Percentiles rank a stretch among this genome's conserved stretches.
Evolutionary conservation across 805 yeast genomes (phyloP).

Genomic region (Huiozyma sinensis): DNA sequence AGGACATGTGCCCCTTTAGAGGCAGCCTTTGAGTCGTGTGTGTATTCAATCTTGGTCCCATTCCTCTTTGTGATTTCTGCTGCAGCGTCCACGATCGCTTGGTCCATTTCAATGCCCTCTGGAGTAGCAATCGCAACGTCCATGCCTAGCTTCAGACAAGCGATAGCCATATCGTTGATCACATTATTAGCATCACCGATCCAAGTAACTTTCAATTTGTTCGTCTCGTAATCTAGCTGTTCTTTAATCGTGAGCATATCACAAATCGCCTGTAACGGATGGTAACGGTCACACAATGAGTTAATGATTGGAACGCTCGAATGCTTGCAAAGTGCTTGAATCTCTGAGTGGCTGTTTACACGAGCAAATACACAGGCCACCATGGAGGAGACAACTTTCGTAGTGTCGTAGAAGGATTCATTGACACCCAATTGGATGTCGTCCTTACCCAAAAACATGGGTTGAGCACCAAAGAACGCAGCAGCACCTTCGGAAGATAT

Average conservation of each 20-base stretch:
- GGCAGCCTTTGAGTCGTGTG: constrained; percentile 69
- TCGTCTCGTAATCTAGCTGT: constrained; percentile 25
- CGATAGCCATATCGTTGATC: constrained; percentile 84
- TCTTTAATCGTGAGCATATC: constrained; percentile 83
- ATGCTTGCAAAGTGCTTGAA: constrained; percentile 62
- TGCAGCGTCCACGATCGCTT: constrained; percentile 45
- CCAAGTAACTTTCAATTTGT: constrained; percentile 74
- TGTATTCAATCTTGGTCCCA: constrained; percentile 43
- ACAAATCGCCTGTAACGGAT: constrained; percentile 92
- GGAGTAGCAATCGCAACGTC: constrained; percentile 27
- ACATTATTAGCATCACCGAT: constrained; percentile 96
- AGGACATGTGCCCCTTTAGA: constrained; percentile 64
- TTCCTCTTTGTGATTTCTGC: constrained; percentile 38
- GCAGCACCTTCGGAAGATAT: constrained; percentile 92
- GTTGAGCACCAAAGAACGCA: constrained; percentile 85
- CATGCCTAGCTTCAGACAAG: constrained; percentile 76
- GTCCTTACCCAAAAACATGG: constrained; percentile 92
- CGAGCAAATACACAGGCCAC: constrained; percentile 96
- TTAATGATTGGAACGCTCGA: constrained; percentile 88
- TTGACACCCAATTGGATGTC: constrained; percentile 96
- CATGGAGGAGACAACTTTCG: constrained; percentile 88
- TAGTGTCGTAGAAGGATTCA: constrained; percentile 81
- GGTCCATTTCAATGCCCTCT: constrained; percentile 35
- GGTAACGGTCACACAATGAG: constrained; percentile 84
- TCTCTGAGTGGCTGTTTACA: constrained; percentile 77